Percentiles rank a stretch among this genome's conserved stretches.
phyloP scores from a whole-genome alignment of 495 filamentous ascomycete genomes.

The Amorphotheca resinae region DNA sequence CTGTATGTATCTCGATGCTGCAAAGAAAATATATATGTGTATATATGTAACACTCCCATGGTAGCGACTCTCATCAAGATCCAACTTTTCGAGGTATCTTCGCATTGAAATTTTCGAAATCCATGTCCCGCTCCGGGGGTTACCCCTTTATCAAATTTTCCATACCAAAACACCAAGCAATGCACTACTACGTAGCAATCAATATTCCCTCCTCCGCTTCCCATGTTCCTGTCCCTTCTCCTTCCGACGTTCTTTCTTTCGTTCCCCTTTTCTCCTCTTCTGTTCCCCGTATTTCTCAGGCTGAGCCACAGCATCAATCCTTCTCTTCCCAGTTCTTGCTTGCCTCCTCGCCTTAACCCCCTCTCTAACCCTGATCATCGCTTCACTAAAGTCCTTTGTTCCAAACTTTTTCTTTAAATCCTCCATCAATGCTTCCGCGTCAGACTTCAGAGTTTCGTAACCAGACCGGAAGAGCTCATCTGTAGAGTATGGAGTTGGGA shows the following conservation, averaged over 20 bases:
- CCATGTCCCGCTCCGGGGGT: too few species aligned
- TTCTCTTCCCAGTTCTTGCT: constrained; percentile 64
- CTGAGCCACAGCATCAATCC: constrained; percentile 68
- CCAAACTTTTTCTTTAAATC: constrained; percentile 71
- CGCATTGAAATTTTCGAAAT: too few species aligned
- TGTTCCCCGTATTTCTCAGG: constrained; percentile 65
- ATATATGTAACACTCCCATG: too few species aligned
- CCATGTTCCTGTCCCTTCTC: constrained; percentile 58
- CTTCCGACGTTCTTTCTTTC: constrained; percentile 72
- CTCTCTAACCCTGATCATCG: constrained; percentile 55
- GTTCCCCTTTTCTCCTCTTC: constrained; percentile 77
- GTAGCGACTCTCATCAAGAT: too few species aligned
- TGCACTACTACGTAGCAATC: too few species aligned
- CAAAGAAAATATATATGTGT: too few species aligned
- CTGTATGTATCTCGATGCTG: too few species aligned
- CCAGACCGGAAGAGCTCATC: constrained; percentile 54
- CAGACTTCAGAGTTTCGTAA: constrained; percentile 53
- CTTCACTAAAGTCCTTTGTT: constrained; percentile 58
- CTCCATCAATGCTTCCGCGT: constrained; percentile 60
- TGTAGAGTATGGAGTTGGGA: constrained; percentile 50
- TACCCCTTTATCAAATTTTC: too few species aligned
- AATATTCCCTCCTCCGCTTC: constrained; percentile 51
- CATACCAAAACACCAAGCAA: too few species aligned
- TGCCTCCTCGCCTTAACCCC: constrained; percentile 56
- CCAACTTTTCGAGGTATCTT: too few species aligned